Conservation (phyloP, 75 land plant genomes). For the Pinus taeda region DNA sequence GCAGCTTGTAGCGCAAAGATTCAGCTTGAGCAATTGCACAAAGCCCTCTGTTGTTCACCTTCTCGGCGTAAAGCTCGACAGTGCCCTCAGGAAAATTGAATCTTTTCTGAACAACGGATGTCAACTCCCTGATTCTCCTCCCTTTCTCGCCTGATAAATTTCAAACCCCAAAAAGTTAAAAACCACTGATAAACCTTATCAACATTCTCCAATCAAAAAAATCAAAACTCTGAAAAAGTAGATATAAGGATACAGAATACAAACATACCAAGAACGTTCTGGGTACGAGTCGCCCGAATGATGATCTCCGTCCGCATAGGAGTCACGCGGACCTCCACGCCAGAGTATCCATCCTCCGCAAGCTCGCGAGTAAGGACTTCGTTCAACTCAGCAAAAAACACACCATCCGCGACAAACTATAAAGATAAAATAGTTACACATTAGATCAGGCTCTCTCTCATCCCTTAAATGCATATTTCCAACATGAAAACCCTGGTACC, state of each 20-base stretch:
- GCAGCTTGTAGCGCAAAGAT: conserved; percentile 35
- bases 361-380: conserved; percentile 64
- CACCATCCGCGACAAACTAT: conserved; percentile 64
- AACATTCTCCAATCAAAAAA: not conserved
- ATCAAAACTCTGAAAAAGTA: no score
- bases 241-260: no score
- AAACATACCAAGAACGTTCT: conserved; percentile 54
- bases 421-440: no score
- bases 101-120: conserved; percentile 33
- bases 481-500: no score
- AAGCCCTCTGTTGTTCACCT: conserved; percentile 23
- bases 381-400: conserved; percentile 60
- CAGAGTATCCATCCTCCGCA: conserved; percentile 68
- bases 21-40: conserved; percentile 38
- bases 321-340: conserved; percentile 61
- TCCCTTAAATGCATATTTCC: no score
- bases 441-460: no score
- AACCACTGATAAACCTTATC: not conserved
- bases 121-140: conserved; percentile 26
- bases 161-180: conserved; percentile 4
- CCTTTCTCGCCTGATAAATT: conserved; percentile 32
- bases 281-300: conserved; percentile 61
- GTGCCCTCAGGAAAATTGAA: conserved; percentile 24
- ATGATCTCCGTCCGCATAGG: conserved; percentile 69
- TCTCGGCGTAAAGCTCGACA: conserved; percentile 33